Percentiles rank a stretch among this genome's conserved stretches.
phyloP scores from a whole-genome alignment of 768 basidiomycete genomes.

The Auriscalpium orientale region DNA sequence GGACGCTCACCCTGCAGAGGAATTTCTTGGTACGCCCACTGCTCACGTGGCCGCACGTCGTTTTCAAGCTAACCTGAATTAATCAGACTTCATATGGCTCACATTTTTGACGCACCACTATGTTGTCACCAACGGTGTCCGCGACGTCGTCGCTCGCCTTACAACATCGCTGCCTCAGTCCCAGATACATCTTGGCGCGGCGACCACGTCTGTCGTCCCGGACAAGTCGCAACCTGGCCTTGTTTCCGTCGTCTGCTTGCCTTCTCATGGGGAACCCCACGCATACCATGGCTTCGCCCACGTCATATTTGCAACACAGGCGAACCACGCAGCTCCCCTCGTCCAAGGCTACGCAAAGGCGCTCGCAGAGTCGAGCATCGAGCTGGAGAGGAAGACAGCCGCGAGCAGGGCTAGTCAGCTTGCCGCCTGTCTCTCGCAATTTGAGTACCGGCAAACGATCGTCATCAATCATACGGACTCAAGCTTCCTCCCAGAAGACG shows the following conservation, averaged over 20 bases:
- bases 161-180: conserved; percentile 28
- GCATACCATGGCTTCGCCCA: conserved; percentile 49
- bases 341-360: conserved; percentile 39
- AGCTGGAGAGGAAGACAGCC: not conserved
- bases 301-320: conserved; percentile 69
- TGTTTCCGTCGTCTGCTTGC: conserved; percentile 32
- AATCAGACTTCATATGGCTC: conserved; percentile 60
- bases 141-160: conserved; percentile 50
- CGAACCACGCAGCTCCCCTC: conserved; percentile 50
- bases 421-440: conserved; percentile 41
- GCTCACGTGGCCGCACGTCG: not conserved
- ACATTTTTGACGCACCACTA: conserved; percentile 67
- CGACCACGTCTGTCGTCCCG: conserved; percentile 38
- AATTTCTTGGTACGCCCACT: conserved; percentile 52
- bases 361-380: conserved; percentile 20
- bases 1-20: conserved; percentile 50
- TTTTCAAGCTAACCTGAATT: not conserved
- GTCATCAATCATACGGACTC: conserved; percentile 69
- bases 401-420: conserved; percentile 29
- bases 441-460: conserved; percentile 47
- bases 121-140: conserved; percentile 50
- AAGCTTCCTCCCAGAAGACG: conserved; percentile 44
- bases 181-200: conserved; percentile 48
- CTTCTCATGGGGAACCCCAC: conserved; percentile 17
- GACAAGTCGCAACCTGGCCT: conserved; percentile 28